Conservation (phyloP, 140 eudicot species). For the Cichorium intybus region DNA sequence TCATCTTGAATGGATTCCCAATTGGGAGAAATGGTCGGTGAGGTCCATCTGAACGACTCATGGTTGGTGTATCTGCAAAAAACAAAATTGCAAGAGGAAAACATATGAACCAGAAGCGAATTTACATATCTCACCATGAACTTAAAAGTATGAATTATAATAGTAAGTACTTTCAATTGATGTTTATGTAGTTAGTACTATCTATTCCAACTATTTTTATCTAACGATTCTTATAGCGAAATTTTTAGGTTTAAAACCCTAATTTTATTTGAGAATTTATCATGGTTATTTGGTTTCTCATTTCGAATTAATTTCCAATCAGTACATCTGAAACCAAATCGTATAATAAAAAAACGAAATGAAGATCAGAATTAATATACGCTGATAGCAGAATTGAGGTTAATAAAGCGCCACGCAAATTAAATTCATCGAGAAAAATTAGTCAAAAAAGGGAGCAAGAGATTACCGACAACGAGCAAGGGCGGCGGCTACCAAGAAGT, state of each 20-base stretch:
- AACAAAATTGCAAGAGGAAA: slow-evolving; percentile 2
- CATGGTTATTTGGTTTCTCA: slow-evolving; percentile 1
- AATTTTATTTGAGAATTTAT: background rate
- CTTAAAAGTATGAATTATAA: background rate
- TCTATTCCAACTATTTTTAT: background rate
- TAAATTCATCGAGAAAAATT: too few species aligned
- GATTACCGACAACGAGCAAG: too few species aligned
- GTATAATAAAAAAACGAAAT: background rate
- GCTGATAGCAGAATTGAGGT: background rate
- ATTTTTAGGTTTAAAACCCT: background rate
- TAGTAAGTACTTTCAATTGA: background rate
- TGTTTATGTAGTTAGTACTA: background rate
- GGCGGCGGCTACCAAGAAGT: too few species aligned
- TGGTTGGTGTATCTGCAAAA: slow-evolving; percentile 42
- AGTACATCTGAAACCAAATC: background rate
- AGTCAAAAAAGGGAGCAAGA: too few species aligned
- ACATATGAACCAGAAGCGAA: background rate
- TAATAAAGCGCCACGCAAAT: background rate
- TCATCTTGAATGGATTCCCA: slow-evolving; percentile 85
- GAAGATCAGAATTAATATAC: background rate
- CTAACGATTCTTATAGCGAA: background rate
- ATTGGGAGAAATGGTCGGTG: slow-evolving; percentile 63
- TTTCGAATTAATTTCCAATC: background rate
- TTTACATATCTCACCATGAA: background rate
- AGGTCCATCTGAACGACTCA: slow-evolving; percentile 89